These are phyloP conservation scores for Termitomyces sp. DNA, from an alignment of 768 basidiomycete species.

Conservation along the genomic window DNA sequence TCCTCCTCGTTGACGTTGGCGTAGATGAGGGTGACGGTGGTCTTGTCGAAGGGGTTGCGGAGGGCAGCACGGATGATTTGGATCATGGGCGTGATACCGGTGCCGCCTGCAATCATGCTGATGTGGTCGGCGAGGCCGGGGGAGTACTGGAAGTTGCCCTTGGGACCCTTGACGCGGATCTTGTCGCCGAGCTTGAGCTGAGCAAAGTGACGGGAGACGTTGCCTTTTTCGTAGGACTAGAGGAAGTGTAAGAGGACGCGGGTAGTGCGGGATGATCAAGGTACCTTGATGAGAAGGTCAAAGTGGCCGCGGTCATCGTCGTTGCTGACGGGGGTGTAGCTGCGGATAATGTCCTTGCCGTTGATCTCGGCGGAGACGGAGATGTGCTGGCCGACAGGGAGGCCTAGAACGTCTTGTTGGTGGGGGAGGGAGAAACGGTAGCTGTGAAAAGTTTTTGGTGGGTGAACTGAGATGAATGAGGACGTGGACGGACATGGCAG, in stretches of 20 bases:
- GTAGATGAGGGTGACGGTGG: conserved; percentile 85
- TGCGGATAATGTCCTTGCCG: conserved; percentile 85
- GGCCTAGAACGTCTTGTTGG: conserved; percentile 74
- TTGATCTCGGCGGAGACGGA: conserved; percentile 85
- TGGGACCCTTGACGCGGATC: conserved; percentile 91
- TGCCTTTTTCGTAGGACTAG: conserved; percentile 95
- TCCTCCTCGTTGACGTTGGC: conserved; percentile 94
- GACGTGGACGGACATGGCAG: conserved; percentile 67
- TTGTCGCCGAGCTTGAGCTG: conserved; percentile 83
- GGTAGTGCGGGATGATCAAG: neutral
- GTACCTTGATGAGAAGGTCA: conserved; percentile 94
- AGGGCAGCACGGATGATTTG: conserved; percentile 95
- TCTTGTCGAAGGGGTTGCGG: conserved; percentile 82
- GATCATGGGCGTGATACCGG: conserved; percentile 98
- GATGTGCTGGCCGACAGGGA: conserved; percentile 97
- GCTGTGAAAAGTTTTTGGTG: conserved; percentile 32
- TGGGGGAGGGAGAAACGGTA: conserved; percentile 89
- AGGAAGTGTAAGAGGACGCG: conserved; percentile 3
- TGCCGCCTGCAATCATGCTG: conserved; percentile 98
- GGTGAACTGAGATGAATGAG: neutral
- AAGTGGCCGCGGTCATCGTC: conserved; percentile 93
- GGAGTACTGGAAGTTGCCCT: conserved; percentile 87
- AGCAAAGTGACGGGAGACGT: conserved; percentile 86
- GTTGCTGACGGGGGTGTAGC: conserved; percentile 93
- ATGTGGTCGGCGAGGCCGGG: conserved; percentile 70